Conservation (phyloP, 2,329 filamentous ascomycete species). For the Cladobotryum mycophilum region DNA sequence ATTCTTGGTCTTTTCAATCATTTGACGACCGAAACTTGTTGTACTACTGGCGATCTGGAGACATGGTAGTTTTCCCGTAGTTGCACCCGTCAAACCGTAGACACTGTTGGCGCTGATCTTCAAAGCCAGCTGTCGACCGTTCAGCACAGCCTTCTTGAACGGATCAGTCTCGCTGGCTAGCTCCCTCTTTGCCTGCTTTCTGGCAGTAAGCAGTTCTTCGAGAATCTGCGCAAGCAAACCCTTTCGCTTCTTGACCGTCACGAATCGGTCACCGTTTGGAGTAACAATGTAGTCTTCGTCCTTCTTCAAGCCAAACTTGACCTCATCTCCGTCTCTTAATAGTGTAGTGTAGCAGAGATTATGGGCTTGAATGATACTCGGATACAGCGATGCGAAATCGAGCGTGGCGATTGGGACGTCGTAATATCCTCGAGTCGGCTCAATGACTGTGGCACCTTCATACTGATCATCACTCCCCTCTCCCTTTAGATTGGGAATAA, state of each 20-base stretch:
- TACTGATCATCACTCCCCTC: slow-evolving; percentile 80
- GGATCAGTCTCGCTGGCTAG: slow-evolving; percentile 83
- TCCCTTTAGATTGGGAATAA: slow-evolving; percentile 78
- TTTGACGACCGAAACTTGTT: slow-evolving; percentile 92
- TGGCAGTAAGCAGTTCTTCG: slow-evolving; percentile 81
- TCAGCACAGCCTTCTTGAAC: slow-evolving; percentile 96
- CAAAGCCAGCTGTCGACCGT: slow-evolving; percentile 91
- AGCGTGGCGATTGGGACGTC: slow-evolving; percentile 91
- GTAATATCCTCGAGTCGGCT: slow-evolving; percentile 89
- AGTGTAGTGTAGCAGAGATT: slow-evolving; percentile 97
- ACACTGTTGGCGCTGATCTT: slow-evolving; percentile 98
- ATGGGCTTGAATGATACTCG: slow-evolving; percentile 97
- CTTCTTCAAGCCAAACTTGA: slow-evolving; percentile 70
- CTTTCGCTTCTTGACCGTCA: slow-evolving; percentile 81
- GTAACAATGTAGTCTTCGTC: slow-evolving; percentile 96
- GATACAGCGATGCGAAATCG: slow-evolving; percentile 97
- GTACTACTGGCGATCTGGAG: slow-evolving; percentile 93
- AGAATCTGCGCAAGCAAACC: slow-evolving; percentile 91
- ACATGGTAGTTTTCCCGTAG: slow-evolving; percentile 91
- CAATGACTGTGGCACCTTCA: slow-evolving; percentile 95
- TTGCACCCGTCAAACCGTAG: slow-evolving; percentile 94
- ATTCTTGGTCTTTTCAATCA: slow-evolving; percentile 98
- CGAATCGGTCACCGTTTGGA: slow-evolving; percentile 89
- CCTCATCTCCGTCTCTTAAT: slow-evolving; percentile 63
- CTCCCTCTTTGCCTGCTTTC: slow-evolving; percentile 92